Conservation (phyloP, 805 yeast genomes). For the Candida multigemmis region DNA sequence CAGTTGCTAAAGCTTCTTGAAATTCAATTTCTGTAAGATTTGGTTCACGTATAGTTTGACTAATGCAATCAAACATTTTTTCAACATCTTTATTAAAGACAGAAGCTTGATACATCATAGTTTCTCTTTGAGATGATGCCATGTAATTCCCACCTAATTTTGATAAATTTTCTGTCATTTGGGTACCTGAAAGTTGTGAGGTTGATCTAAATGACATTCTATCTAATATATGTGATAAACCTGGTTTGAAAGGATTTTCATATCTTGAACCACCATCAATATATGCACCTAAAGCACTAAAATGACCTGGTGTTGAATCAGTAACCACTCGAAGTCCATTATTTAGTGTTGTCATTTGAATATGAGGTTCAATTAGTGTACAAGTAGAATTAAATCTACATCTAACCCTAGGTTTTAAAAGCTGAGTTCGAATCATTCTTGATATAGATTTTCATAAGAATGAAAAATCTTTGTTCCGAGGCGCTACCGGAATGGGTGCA, state of each 20-base stretch:
- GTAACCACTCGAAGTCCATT: slow-evolving; percentile 83
- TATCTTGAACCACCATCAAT: slow-evolving; percentile 86
- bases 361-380: too few species aligned
- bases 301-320: slow-evolving; percentile 82
- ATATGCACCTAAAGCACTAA: slow-evolving; percentile 83
- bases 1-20: slow-evolving; percentile 61
- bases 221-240: slow-evolving; percentile 78
- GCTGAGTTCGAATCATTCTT: too few species aligned
- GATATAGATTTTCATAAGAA: too few species aligned
- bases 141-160: slow-evolving; percentile 88
- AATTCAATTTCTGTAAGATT: slow-evolving; percentile 60
- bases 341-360: slow-evolving; percentile 34
- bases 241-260: slow-evolving; percentile 52
- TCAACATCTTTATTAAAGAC: slow-evolving; percentile 83
- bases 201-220: slow-evolving; percentile 80
- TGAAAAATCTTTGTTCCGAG: too few species aligned
- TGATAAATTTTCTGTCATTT: slow-evolving; percentile 70
- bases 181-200: slow-evolving; percentile 42
- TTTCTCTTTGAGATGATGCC: slow-evolving; percentile 87
- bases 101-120: slow-evolving; percentile 88
- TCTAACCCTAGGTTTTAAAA: too few species aligned
- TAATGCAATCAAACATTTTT: slow-evolving; percentile 63
- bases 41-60: slow-evolving; percentile 75
- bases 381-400: too few species aligned
- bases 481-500: too few species aligned